Conservation (phyloP, 371 early-diverging fungal genomes). For the Funneliformis caledonium region DNA sequence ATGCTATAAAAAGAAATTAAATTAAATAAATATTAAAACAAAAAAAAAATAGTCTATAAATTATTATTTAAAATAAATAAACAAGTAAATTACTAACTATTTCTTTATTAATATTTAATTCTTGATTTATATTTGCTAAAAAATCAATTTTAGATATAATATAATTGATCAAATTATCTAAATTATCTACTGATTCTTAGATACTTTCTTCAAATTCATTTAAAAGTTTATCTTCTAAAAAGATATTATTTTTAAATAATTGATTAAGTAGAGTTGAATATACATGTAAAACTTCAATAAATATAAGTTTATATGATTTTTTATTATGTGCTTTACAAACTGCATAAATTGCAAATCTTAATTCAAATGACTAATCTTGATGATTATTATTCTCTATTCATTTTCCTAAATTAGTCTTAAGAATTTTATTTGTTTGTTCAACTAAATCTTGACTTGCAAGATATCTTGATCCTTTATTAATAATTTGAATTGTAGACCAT, state of each 20-base stretch:
- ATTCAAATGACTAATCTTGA: background rate
- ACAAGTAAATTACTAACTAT: too few species aligned
- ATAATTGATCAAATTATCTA: background rate
- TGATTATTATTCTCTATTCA: background rate
- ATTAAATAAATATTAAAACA: too few species aligned
- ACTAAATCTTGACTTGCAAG: background rate
- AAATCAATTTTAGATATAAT: too few species aligned
- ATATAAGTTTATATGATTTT: slow-evolving; percentile 13
- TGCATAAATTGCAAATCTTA: background rate
- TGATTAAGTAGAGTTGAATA: background rate
- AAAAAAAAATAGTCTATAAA: too few species aligned
- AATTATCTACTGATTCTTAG: background rate
- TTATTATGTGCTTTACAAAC: background rate
- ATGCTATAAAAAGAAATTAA: too few species aligned
- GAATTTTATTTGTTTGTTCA: background rate
- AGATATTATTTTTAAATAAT: background rate
- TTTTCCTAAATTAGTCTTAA: slow-evolving; percentile 11
- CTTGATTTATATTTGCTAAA: too few species aligned
- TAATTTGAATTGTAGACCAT: slow-evolving; percentile 2
- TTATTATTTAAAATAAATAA: too few species aligned
- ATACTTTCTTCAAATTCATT: background rate
- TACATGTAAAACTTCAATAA: background rate
- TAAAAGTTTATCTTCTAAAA: background rate
- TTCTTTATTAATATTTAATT: too few species aligned
- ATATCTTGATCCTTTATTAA: slow-evolving; percentile 18